Conservation (phyloP, 1,284 basidiomycete genomes). For the Melampsora abietis-canadensis region DNA sequence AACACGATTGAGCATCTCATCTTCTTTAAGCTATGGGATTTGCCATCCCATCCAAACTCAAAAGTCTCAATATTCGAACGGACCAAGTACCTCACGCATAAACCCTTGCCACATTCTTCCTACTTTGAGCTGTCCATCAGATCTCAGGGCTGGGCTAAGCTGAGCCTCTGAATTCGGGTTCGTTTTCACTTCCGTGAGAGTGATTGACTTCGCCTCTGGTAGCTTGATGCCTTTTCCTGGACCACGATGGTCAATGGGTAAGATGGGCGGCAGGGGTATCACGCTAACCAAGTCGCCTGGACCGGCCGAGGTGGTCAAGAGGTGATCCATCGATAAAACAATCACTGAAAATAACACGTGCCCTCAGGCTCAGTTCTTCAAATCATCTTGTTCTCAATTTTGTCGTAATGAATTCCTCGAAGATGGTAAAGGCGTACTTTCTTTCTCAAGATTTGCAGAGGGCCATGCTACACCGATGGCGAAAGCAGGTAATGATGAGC, state of each 20-base stretch:
- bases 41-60: not conserved
- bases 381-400: too few relatives aligned
- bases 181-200: not conserved
- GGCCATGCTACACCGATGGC: slow-evolving; percentile 31
- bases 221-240: slow-evolving; percentile 29
- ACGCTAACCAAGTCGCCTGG: slow-evolving; percentile 9
- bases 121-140: not conserved
- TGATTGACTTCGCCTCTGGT: slow-evolving; percentile 15
- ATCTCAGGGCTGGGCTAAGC: not conserved
- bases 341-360: not conserved
- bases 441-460: slow-evolving; percentile 5
- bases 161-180: not conserved
- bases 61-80: not conserved
- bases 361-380: too few relatives aligned
- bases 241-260: slow-evolving; percentile 4
- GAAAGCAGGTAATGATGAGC: not conserved
- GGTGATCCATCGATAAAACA: slow-evolving; percentile 9
- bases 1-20: not conserved
- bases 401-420: too few relatives aligned
- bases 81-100: slow-evolving; percentile 21
- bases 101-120: slow-evolving; percentile 18
- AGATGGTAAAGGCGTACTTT: not conserved
- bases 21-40: not conserved
- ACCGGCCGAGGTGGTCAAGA: not conserved
- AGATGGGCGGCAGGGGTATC: slow-evolving; percentile 22